These are phyloP conservation scores for Calocera cornea DNA, from an alignment of 768 basidiomycete genomes.

Conservation along the genomic window DNA sequence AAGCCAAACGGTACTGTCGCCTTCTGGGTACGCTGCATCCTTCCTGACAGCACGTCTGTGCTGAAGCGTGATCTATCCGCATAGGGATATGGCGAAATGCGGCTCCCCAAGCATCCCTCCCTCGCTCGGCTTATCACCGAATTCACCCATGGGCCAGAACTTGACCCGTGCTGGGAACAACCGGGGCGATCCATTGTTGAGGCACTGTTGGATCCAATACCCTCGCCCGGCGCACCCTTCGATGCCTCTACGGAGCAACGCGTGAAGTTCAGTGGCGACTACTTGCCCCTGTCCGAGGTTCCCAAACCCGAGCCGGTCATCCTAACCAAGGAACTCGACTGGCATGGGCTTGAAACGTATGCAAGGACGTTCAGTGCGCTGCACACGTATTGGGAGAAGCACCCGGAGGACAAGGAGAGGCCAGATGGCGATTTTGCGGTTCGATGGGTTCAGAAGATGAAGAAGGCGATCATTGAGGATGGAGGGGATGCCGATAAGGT, in stretches of 20 bases:
- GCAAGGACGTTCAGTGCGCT: constrained; percentile 58
- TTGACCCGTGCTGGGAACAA: constrained; percentile 67
- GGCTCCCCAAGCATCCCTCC: constrained; percentile 46
- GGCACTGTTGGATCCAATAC: constrained; percentile 54
- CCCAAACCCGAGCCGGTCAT: constrained; percentile 35
- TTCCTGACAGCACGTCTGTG: neutral
- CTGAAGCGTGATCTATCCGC: neutral
- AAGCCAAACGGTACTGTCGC: constrained; percentile 51
- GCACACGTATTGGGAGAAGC: constrained; percentile 48
- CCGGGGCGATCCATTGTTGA: constrained; percentile 69
- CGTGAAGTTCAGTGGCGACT: constrained; percentile 25
- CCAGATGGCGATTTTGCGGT: constrained; percentile 19
- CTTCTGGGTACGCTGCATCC: constrained; percentile 44
- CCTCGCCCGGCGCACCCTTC: constrained; percentile 15
- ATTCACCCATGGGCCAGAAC: constrained; percentile 42
- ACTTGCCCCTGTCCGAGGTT: constrained; percentile 26
- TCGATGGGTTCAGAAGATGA: constrained; percentile 13
- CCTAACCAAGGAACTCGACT: constrained; percentile 45
- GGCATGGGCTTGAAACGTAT: constrained; percentile 54
- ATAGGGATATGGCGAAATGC: constrained; percentile 51
- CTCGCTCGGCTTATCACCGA: constrained; percentile 44
- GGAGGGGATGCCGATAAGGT: constrained; percentile 16
- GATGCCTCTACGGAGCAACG: constrained; percentile 16
- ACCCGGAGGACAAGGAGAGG: constrained; percentile 40
- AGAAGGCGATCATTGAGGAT: constrained; percentile 6